Percentiles rank a stretch among this genome's conserved stretches.
Conservation (phyloP, 352 stramenopile genomes). For the Phytophthora macrochlamydospora region DNA sequence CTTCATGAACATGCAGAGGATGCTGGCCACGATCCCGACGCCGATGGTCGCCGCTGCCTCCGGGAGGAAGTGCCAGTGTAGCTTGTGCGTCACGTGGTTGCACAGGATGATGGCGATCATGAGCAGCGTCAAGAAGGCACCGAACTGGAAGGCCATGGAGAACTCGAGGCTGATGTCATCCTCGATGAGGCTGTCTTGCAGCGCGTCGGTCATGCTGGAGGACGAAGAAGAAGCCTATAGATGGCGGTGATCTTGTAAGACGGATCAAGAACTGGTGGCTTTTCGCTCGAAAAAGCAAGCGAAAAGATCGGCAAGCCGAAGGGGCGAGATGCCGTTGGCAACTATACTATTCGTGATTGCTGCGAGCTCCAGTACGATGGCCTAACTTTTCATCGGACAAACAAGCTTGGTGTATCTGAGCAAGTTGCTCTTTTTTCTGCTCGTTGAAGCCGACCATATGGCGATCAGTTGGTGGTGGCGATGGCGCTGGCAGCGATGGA, state of each 20-base stretch:
- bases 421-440: not conserved
- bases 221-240: not conserved
- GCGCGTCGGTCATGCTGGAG: slow-evolving; percentile 23
- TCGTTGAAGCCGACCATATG: slow-evolving; percentile 3
- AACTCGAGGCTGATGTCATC: slow-evolving; percentile 78
- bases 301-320: slow-evolving; percentile 1
- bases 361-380: not conserved
- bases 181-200: slow-evolving; percentile 17
- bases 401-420: not conserved
- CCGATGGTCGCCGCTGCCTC: slow-evolving; percentile 73
- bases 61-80: slow-evolving; percentile 77
- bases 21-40: slow-evolving; percentile 58
- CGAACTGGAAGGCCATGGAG: slow-evolving; percentile 79
- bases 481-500: no score
- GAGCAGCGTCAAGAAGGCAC: slow-evolving; percentile 72
- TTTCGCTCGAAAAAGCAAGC: not conserved
- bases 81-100: slow-evolving; percentile 79
- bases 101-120: slow-evolving; percentile 81
- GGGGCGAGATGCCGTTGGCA: no score
- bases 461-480: not conserved
- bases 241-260: not conserved
- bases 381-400: not conserved
- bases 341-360: not conserved
- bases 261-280: slow-evolving; percentile 19
- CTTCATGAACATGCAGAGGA: slow-evolving; percentile 64